Conservation (phyloP, 2,329 filamentous ascomycete genomes). For the Neopestalotiopsis rosae region DNA sequence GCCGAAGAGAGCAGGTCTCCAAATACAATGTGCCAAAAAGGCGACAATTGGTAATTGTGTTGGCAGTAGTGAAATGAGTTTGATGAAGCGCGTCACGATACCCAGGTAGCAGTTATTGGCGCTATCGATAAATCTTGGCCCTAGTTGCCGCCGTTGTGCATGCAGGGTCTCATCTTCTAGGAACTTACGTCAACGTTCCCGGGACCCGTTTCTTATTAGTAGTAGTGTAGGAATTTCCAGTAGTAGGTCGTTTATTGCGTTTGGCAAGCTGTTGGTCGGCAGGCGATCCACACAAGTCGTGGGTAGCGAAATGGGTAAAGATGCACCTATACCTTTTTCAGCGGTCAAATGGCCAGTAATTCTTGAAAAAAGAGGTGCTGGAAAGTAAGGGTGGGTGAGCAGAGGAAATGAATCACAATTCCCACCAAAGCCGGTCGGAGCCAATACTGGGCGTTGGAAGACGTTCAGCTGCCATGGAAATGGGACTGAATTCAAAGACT, state of each 20-base stretch:
- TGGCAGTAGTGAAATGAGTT: background rate
- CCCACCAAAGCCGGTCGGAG: background rate
- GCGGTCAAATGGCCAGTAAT: background rate
- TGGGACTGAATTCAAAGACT: slow-evolving; percentile 2
- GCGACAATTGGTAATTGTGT: background rate
- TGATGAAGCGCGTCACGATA: background rate
- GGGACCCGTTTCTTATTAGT: background rate
- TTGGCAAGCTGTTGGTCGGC: background rate
- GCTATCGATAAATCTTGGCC: slow-evolving; percentile 1
- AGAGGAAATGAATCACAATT: background rate
- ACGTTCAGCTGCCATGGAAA: background rate
- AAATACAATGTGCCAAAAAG: background rate
- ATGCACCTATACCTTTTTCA: background rate
- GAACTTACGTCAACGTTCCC: slow-evolving; percentile 1
- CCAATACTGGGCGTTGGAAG: background rate
- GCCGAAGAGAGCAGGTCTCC: background rate
- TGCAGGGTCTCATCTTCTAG: background rate
- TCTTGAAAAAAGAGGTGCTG: background rate
- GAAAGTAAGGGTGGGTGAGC: background rate
- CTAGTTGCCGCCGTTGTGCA: background rate
- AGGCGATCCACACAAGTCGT: background rate
- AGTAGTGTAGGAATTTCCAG: background rate
- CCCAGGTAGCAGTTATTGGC: background rate
- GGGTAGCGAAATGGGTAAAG: background rate
- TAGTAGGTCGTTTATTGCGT: background rate